Percentiles rank a stretch among this genome's conserved stretches.
phyloP scores from a whole-genome alignment of 2,329 filamentous ascomycete genomes.

The Exutisphaerella laricina region DNA sequence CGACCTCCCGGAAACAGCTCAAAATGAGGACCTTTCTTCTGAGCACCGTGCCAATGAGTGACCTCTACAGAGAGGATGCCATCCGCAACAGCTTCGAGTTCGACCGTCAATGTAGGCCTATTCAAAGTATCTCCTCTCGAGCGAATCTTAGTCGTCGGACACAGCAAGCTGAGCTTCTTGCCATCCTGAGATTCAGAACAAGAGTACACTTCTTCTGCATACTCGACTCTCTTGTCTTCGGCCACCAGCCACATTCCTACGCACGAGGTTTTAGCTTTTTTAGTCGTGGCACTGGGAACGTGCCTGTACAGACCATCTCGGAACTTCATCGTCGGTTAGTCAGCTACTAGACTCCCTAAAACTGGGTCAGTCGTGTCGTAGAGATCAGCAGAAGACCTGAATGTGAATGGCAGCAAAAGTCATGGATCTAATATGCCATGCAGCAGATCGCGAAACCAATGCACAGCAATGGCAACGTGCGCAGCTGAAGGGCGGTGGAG shows the following conservation, averaged over 20 bases:
- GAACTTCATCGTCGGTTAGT: conserved; percentile 4
- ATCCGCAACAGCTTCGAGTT: conserved; percentile 53
- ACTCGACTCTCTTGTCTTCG: conserved; percentile 56
- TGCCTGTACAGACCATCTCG: conserved; percentile 2
- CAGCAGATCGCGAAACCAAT: not conserved
- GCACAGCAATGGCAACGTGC: too few relatives aligned
- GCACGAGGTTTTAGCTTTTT: not conserved
- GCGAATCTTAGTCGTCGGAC: conserved; percentile 52
- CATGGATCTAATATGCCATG: not conserved
- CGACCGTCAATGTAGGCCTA: conserved; percentile 22
- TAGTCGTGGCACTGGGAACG: not conserved
- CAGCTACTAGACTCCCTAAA: not conserved
- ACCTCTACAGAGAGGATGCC: conserved; percentile 56
- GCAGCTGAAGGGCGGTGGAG: too few relatives aligned
- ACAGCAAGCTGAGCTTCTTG: conserved; percentile 51
- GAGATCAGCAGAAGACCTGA: too few relatives aligned
- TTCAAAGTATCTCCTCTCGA: conserved; percentile 46
- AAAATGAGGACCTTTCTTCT: conserved; percentile 51
- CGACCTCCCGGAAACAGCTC: conserved; percentile 52
- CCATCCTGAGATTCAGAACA: conserved; percentile 43
- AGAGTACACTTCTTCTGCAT: conserved; percentile 60
- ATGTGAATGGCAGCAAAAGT: too few relatives aligned
- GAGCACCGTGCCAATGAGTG: conserved; percentile 53
- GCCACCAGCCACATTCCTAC: conserved; percentile 60
- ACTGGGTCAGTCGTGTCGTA: too few relatives aligned